Percentiles rank a stretch among this genome's conserved stretches.
Evolutionary conservation across 352 stramenopile genomes (phyloP).

Genomic region (Phytophthora foliorum): DNA sequence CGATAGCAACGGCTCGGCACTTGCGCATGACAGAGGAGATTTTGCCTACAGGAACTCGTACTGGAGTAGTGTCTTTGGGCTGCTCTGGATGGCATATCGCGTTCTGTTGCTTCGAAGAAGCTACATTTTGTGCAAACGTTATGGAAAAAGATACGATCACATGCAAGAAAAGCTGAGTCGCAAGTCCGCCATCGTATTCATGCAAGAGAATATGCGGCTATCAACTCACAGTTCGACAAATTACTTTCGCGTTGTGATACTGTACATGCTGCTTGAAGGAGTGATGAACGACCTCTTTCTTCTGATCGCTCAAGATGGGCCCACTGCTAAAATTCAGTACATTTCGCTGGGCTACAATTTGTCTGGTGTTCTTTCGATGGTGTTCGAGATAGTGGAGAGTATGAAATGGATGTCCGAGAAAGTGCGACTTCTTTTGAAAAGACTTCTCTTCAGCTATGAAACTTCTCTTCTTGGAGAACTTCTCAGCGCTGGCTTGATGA

Average conservation of each 20-base stretch:
- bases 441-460: constrained; percentile 25
- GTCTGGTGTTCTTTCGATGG: constrained; percentile 18
- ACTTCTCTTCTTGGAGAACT: constrained; percentile 16
- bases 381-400: constrained; percentile 35
- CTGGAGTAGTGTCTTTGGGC: constrained; percentile 16
- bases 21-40: constrained; percentile 10
- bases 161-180: not conserved
- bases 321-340: constrained; percentile 21
- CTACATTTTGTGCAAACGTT: constrained; percentile 15
- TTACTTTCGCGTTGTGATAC: constrained; percentile 10
- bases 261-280: constrained; percentile 30
- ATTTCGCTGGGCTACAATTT: constrained; percentile 39
- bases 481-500: constrained; percentile 5
- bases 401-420: constrained; percentile 3
- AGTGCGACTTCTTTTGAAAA: constrained; percentile 2
- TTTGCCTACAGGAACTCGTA: constrained; percentile 24
- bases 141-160: constrained; percentile 1
- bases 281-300: constrained; percentile 36
- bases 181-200: constrained; percentile 7
- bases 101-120: constrained; percentile 20
- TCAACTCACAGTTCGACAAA: constrained; percentile 10
- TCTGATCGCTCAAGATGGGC: constrained; percentile 26
- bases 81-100: constrained; percentile 25
- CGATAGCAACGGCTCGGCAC: constrained; percentile 16
- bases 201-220: constrained; percentile 23